Percentiles rank a stretch among this genome's conserved stretches.
phyloP scores from a whole-genome alignment of 75 land plant species.

The Pinus taeda region DNA sequence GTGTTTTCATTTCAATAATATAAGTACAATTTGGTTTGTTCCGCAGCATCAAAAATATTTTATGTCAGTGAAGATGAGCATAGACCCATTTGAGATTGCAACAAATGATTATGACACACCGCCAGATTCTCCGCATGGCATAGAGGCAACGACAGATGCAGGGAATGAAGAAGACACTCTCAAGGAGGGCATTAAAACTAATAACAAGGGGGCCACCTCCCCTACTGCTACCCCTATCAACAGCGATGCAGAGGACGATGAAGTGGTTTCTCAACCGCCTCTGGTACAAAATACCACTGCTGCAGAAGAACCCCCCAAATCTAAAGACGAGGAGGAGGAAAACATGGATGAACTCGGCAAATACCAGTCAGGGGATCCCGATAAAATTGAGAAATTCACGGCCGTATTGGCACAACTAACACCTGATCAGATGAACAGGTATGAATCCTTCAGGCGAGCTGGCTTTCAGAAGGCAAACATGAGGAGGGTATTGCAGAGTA shows the following conservation, averaged over 20 bases:
- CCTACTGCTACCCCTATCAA: not conserved
- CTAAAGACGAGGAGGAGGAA: not conserved
- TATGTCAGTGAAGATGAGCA: not conserved
- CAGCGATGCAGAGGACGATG: not conserved
- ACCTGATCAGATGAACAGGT: constrained; percentile 91
- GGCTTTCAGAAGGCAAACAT: constrained; percentile 89
- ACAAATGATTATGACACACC: not conserved
- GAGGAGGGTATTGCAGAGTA: constrained; percentile 83
- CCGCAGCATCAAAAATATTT: not conserved
- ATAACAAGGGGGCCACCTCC: not conserved
- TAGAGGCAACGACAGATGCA: not conserved
- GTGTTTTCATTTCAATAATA: no score
- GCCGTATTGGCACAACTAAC: constrained; percentile 79
- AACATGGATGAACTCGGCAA: not conserved
- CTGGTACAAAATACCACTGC: not conserved
- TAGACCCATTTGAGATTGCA: constrained; percentile 6
- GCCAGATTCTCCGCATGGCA: not conserved
- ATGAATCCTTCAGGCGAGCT: constrained; percentile 91
- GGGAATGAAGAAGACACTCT: not conserved
- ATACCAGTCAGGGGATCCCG: not conserved
- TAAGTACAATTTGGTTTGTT: not conserved
- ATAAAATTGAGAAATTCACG: constrained; percentile 21
- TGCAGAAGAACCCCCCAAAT: not conserved
- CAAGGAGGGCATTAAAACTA: not conserved
- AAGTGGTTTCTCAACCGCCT: not conserved